Evolutionary conservation across 2,329 filamentous ascomycete genomes (phyloP).

Genomic region (Plenodomus tracheiphilus): DNA sequence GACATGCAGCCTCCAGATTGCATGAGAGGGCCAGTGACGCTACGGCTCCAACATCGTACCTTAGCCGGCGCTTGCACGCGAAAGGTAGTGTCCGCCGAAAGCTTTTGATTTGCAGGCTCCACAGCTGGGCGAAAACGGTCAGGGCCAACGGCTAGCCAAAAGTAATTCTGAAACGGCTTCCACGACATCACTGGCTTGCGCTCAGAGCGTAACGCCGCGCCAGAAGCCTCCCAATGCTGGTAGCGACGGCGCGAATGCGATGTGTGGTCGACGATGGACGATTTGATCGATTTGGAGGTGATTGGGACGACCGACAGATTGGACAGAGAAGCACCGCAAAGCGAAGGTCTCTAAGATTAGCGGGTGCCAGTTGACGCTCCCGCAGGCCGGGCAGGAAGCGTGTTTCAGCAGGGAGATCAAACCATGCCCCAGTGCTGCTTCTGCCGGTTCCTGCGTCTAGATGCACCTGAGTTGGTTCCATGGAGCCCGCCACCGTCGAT

Average conservation of each 20-base stretch:
- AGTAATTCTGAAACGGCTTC: slow-evolving; percentile 42
- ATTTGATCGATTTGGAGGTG: slow-evolving; percentile 1
- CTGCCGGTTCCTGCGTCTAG: slow-evolving; percentile 43
- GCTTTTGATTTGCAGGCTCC: slow-evolving; percentile 34
- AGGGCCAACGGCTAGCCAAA: slow-evolving; percentile 32
- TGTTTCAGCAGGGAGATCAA: slow-evolving; percentile 46
- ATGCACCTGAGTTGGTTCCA: slow-evolving; percentile 24
- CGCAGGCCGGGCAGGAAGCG: slow-evolving; percentile 20
- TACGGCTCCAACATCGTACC: slow-evolving; percentile 15
- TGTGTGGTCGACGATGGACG: slow-evolving; percentile 12
- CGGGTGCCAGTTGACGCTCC: slow-evolving; percentile 20
- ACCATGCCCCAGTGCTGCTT: slow-evolving; percentile 39
- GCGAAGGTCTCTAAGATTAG: slow-evolving; percentile 9
- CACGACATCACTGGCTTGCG: slow-evolving; percentile 30
- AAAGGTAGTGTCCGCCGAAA: slow-evolving; percentile 20
- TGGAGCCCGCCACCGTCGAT: slow-evolving; percentile 28
- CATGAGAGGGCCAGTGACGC: slow-evolving; percentile 36
- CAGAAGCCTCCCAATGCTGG: slow-evolving; percentile 8
- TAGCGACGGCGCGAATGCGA: slow-evolving; percentile 7
- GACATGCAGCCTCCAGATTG: slow-evolving; percentile 30
- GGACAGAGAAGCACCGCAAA: slow-evolving; percentile 6
- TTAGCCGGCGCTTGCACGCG: slow-evolving; percentile 37
- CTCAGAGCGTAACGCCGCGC: slow-evolving; percentile 38
- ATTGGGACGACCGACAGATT: slow-evolving; percentile 8
- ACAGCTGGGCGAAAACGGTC: slow-evolving; percentile 26